Evolutionary conservation across 2,329 filamentous ascomycete species (phyloP).

Genomic region (Penicillium fuscoglaucum): DNA sequence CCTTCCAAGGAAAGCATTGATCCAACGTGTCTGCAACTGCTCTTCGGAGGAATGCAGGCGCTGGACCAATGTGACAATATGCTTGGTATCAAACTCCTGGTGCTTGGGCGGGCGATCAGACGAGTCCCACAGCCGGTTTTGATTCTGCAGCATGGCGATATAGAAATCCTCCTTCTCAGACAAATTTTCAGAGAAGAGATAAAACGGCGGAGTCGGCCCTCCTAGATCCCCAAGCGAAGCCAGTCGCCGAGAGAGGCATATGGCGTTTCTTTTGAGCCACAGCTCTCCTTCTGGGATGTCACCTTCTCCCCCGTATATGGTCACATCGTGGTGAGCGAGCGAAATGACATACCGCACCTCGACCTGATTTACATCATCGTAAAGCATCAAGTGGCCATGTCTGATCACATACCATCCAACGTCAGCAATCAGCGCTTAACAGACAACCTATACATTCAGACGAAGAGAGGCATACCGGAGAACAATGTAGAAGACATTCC

Average conservation of each 20-base stretch:
- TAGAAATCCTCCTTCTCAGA: slow-evolving; percentile 99
- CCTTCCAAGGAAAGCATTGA: slow-evolving; percentile 87
- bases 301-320: slow-evolving; percentile 78
- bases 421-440: slow-evolving; percentile 14
- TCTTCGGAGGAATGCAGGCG: slow-evolving; percentile 89
- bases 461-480: slow-evolving; percentile 61
- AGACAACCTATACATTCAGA: neutral
- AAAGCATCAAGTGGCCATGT: slow-evolving; percentile 95
- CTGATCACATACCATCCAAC: slow-evolving; percentile 45
- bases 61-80: slow-evolving; percentile 88
- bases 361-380: slow-evolving; percentile 91
- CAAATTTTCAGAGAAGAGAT: slow-evolving; percentile 89
- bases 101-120: slow-evolving; percentile 64
- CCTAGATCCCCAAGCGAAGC: slow-evolving; percentile 55
- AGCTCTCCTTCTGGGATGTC: slow-evolving; percentile 85
- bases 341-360: slow-evolving; percentile 97
- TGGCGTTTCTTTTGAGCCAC: slow-evolving; percentile 91
- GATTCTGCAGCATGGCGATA: slow-evolving; percentile 82
- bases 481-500: slow-evolving; percentile 92
- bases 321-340: slow-evolving; percentile 77
- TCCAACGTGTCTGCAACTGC: slow-evolving; percentile 84
- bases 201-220: slow-evolving; percentile 77
- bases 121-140: slow-evolving; percentile 65
- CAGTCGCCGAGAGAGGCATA: slow-evolving; percentile 70
- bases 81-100: slow-evolving; percentile 75